Evolutionary conservation across 352 stramenopile genomes (phyloP).

Genomic region (Pythium aphanidermatum): DNA sequence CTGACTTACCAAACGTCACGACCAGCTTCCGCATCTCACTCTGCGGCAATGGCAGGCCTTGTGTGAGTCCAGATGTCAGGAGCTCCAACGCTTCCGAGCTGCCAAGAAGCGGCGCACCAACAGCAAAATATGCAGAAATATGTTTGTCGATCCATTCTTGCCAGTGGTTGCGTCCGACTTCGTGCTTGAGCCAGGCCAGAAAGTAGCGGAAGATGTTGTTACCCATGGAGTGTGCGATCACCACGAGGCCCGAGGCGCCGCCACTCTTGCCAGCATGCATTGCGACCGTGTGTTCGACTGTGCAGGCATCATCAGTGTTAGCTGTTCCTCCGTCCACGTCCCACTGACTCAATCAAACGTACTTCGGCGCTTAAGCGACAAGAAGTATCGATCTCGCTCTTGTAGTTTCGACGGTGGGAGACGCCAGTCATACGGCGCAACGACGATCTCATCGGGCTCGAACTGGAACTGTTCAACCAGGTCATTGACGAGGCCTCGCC

Average conservation of each 20-base stretch:
- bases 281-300: slow-evolving; percentile 57
- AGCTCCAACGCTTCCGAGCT: slow-evolving; percentile 65
- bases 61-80: slow-evolving; percentile 54
- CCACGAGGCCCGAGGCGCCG: slow-evolving; percentile 55
- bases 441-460: slow-evolving; percentile 57
- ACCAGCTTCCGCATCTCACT: slow-evolving; percentile 66
- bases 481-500: slow-evolving; percentile 56
- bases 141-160: slow-evolving; percentile 71
- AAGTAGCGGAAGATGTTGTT: slow-evolving; percentile 82
- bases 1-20: slow-evolving; percentile 58
- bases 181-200: slow-evolving; percentile 71
- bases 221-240: slow-evolving; percentile 80
- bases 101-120: slow-evolving; percentile 62
- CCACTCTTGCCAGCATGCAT: slow-evolving; percentile 28
- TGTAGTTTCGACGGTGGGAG: slow-evolving; percentile 67
- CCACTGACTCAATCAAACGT: slow-evolving; percentile 12
- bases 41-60: slow-evolving; percentile 58
- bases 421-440: slow-evolving; percentile 78
- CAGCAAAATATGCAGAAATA: slow-evolving; percentile 71
- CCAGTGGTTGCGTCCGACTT: slow-evolving; percentile 66
- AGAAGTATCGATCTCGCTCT: slow-evolving; percentile 70
- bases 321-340: too few relatives aligned
- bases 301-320: not conserved
- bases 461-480: slow-evolving; percentile 65
- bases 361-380: slow-evolving; percentile 68